Evolutionary conservation across 2,329 filamentous ascomycete species (phyloP), one percentile per base, ranked within the genome.

Genomic region (Onygenales sp.): DNA sequence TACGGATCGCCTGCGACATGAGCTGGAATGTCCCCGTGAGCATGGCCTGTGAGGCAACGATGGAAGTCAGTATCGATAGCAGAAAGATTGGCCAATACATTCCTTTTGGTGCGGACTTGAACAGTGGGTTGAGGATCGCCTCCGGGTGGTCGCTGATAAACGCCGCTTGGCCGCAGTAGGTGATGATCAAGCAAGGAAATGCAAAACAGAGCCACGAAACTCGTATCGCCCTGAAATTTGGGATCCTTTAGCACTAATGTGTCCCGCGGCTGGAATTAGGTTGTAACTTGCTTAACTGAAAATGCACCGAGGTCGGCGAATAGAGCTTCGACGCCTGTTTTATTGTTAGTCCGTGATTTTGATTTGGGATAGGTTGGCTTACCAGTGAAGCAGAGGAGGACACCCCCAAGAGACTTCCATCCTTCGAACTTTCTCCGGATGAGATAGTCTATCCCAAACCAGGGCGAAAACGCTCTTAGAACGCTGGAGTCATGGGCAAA

Each of bases 241-340:
- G 31, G 45, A 43, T 9, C 4, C 6, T 53, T 58, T 57, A 58
- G 50, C 49, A 44, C 43, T 55, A 48, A 52, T 46, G 7, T 14
- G 32, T 51, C 57, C 79, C 77, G 66, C 79, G 81, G 66, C 47
- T 7, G 21, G 43, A 44, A 27, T 48, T 41, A 31, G 43, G 35
- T 48, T 10, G 46, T 41, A 48, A 55, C 57, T 54, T 54, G 50
- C 57, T 56, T 57, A 31, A 55, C 57, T 44, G 57, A 59, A 39
- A 91, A 91, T 21, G 87, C 87, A 36, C 86, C 87, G 6, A 91
- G 74, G 61, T 91, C 86, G 3, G 87, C 86, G 63, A 89, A 91
- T 1, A 91, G 74, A 1, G 86, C 85, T 65, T 90, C 87, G n/a
- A 87, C 84, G 14, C 84, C 86, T 58, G 36, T 27, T 1, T 6